Evolutionary conservation across 331 rosid species (phyloP).

Genomic region (Telfairia occidentalis): DNA sequence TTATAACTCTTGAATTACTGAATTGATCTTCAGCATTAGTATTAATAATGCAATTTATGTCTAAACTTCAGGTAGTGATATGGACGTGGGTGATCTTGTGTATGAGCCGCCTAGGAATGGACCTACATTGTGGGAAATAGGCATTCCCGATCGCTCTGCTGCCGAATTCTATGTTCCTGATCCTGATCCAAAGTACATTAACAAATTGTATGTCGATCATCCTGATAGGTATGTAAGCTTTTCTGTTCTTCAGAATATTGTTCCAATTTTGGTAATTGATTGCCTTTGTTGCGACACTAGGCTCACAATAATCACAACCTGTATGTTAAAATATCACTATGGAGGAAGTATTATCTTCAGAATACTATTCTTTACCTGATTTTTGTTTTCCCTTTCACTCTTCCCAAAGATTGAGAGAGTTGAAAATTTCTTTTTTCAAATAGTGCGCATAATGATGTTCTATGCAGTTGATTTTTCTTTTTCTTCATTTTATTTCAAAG

Average conservation of each 20-base stretch:
- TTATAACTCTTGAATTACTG: not conserved
- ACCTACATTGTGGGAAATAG: conserved; percentile 90
- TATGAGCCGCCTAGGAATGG: conserved; percentile 79
- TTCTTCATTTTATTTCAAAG: not conserved
- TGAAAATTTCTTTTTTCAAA: too few species aligned
- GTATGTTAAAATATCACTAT: not conserved
- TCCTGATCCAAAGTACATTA: conserved; percentile 62
- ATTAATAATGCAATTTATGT: not conserved
- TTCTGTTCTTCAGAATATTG: not conserved
- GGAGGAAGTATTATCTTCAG: not conserved
- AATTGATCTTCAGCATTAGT: not conserved
- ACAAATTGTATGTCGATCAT: conserved; percentile 52
- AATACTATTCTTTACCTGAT: too few species aligned
- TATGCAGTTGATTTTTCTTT: too few species aligned
- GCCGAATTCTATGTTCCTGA: conserved; percentile 66
- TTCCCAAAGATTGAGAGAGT: not conserved
- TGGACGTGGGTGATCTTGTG: conserved; percentile 38
- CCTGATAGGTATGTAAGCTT: conserved; percentile 50
- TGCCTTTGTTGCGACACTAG: not conserved
- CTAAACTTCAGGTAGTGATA: conserved; percentile 29
- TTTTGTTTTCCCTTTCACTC: too few species aligned
- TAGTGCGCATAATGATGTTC: not conserved
- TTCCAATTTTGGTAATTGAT: not conserved
- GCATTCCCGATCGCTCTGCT: conserved; percentile 75
- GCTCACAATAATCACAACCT: not conserved